phyloP scores from a whole-genome alignment of 2,329 filamentous ascomycete genomes.

The Pseudogymnoascus sp. region DNA sequence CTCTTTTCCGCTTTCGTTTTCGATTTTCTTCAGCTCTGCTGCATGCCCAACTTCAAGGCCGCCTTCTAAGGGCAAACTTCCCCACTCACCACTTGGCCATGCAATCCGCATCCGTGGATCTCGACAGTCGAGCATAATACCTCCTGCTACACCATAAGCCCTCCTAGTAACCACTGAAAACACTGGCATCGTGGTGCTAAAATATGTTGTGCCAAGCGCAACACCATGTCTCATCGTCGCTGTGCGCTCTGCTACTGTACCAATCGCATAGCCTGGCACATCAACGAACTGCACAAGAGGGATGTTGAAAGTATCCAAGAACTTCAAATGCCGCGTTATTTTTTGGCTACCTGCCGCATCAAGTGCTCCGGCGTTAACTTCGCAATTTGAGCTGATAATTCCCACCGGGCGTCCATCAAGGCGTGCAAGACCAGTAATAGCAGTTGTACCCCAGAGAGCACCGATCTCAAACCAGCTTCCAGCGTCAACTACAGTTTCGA shows the following conservation, averaged over 20 bases:
- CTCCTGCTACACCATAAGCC: conserved; percentile 56
- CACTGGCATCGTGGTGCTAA: conserved; percentile 52
- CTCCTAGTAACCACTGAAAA: conserved; percentile 54
- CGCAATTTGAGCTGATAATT: conserved; percentile 52
- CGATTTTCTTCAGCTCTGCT: conserved; percentile 48
- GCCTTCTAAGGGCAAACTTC: conserved; percentile 52
- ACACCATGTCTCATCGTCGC: conserved; percentile 60
- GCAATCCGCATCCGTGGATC: conserved; percentile 53
- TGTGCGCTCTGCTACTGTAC: conserved; percentile 52
- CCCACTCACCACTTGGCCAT: conserved; percentile 57
- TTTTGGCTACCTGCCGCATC: conserved; percentile 55
- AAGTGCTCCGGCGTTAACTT: conserved; percentile 52
- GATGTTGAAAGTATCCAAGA: conserved; percentile 58
- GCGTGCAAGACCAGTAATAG: conserved; percentile 52
- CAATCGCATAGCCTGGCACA: conserved; percentile 54
- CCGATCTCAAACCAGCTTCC: conserved; percentile 58
- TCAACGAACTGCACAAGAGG: conserved; percentile 57
- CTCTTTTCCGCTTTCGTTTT: conserved; percentile 41
- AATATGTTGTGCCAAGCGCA: conserved; percentile 52
- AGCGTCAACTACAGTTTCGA: conserved; percentile 46
- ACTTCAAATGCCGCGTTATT: conserved; percentile 50
- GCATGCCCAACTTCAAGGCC: conserved; percentile 58
- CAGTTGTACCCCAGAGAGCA: conserved; percentile 51
- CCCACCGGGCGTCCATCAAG: conserved; percentile 50
- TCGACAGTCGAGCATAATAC: conserved; percentile 54